A percentile compares a stretch with the other conserved stretches of the same genome.
Conservation (phyloP, 306 rosid species). For the Echinosophora koreensis region DNA sequence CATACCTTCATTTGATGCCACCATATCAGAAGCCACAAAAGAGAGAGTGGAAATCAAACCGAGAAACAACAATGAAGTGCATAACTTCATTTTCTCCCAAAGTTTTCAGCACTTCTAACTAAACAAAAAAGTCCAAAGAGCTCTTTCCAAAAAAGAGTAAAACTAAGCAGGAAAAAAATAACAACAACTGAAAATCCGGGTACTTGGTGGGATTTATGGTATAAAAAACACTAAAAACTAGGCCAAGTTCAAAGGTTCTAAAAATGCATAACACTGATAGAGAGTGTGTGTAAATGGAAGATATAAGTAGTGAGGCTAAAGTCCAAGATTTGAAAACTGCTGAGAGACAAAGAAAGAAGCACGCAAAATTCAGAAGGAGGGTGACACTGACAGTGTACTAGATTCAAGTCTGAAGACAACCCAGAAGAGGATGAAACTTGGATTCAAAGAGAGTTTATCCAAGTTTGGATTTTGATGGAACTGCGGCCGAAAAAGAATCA, state of each 20-base stretch:
- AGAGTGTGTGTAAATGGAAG: slow-evolving; percentile 35
- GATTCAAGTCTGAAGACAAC: slow-evolving; percentile 44
- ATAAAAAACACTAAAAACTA: slow-evolving; percentile 31
- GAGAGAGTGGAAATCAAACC: slow-evolving; percentile 60
- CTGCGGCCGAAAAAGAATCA: slow-evolving; percentile 25
- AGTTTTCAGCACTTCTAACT: slow-evolving; percentile 7
- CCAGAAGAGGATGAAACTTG: slow-evolving; percentile 66
- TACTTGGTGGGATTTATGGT: slow-evolving; percentile 39
- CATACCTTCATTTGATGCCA: slow-evolving; percentile 78
- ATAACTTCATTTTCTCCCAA: slow-evolving; percentile 63
- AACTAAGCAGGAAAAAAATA: slow-evolving; percentile 15
- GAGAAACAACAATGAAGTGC: slow-evolving; percentile 62
- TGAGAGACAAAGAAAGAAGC: slow-evolving; percentile 23
- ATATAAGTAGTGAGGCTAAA: slow-evolving; percentile 40
- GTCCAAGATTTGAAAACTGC: slow-evolving; percentile 56
- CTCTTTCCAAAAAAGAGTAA: slow-evolving; percentile 45
- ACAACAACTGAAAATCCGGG: slow-evolving; percentile 36
- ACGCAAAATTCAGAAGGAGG: slow-evolving; percentile 40
- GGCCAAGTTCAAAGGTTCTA: slow-evolving; percentile 49
- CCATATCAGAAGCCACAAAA: slow-evolving; percentile 56
- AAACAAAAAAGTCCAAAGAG: slow-evolving; percentile 46
- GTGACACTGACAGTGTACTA: slow-evolving; percentile 54
- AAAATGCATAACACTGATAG: slow-evolving; percentile 45
- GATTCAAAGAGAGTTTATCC: slow-evolving; percentile 80
- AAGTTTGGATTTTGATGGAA: slow-evolving; percentile 47